These are phyloP conservation scores for Coemansia sp. DNA, from an alignment of 192 early-diverging fungal genomes.

Conservation along the genomic window DNA sequence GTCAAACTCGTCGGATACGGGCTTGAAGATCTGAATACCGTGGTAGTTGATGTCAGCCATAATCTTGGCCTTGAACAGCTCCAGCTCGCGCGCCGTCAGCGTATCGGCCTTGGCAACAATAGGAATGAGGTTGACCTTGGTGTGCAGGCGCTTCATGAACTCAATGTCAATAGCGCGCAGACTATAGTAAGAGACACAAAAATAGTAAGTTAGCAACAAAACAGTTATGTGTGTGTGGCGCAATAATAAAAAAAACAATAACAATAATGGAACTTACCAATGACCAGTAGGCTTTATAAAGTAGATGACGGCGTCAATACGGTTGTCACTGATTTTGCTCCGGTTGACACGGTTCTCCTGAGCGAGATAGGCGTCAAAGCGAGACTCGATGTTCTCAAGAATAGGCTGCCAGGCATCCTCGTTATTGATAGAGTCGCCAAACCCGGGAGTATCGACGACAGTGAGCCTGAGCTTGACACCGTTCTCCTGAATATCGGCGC, in stretches of 20 bases:
- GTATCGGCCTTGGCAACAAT: slow-evolving; percentile 93
- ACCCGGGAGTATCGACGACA: slow-evolving; percentile 97
- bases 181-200: slow-evolving; percentile 39
- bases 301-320: slow-evolving; percentile 94
- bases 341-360: slow-evolving; percentile 93
- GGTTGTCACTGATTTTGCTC: slow-evolving; percentile 89
- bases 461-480: slow-evolving; percentile 92
- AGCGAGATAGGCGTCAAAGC: slow-evolving; percentile 90
- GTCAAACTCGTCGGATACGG: slow-evolving; percentile 80
- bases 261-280: slow-evolving; percentile 53
- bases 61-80: slow-evolving; percentile 84
- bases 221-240: slow-evolving; percentile 3
- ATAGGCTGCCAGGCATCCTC: slow-evolving; percentile 98
- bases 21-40: slow-evolving; percentile 87
- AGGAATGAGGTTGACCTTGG: slow-evolving; percentile 87
- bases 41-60: slow-evolving; percentile 81
- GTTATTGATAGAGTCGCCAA: slow-evolving; percentile 99
- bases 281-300: slow-evolving; percentile 99
- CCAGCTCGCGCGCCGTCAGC: slow-evolving; percentile 81
- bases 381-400: slow-evolving; percentile 92
- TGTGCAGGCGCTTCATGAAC: slow-evolving; percentile 92
- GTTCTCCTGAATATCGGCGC: slow-evolving; percentile 95
- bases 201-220: slow-evolving; percentile 11
- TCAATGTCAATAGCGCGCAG: slow-evolving; percentile 92
- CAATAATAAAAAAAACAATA: slow-evolving; percentile 2